Base-by-base conservation (phyloP, 768 basidiomycete species). In the Collybia mongolica region DNA sequence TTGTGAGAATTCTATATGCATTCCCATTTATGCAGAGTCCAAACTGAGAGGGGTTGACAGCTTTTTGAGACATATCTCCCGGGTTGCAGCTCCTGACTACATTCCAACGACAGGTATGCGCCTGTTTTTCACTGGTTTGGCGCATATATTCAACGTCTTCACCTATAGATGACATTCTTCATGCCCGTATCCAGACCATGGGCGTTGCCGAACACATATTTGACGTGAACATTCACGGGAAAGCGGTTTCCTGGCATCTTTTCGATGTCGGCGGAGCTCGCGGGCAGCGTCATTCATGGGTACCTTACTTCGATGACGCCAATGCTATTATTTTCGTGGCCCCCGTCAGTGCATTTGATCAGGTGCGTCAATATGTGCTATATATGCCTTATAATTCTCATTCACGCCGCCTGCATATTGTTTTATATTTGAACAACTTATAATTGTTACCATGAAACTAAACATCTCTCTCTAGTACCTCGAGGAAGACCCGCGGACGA, bases 151-250 rank as follows among this genome's bases (percentile, higher is more conserved):
- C 24, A 48, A 69, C 50, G 28, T 50, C 42, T 39, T 60, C 54
- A 20, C 55, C 18, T 43, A 39, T 53, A 90, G 90, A 93, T 65
- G 90, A 93, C 60, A 90, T 93, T 49, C 73, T 93, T 15, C 89
- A 90, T 61, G 90, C 89, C n/a, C 86, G 90, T 29, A 87, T 93
- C 46, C 92, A 92, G 62, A 93, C 90, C 6, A 90, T 93, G 84
- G 90, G 90, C 0, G 86, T 93, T 3, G 79, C 88, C 0, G 90
- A 93, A 65, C 90, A 93, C 57, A 73, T 84, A 24, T 93, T 93
- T 57, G 88, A 90, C 48, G 85, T 93, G 24, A 82, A 85, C 41
- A 81, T 91, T 37, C 86, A 89, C 54, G 88, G 89, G 12, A 90
- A 86, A 63, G 69, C 73, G 22, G 86, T 90, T 11, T 83, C 85